These are phyloP conservation scores for Mucor lusitanicus DNA, from an alignment of 371 early-diverging fungal genomes.

Conservation along the genomic window DNA sequence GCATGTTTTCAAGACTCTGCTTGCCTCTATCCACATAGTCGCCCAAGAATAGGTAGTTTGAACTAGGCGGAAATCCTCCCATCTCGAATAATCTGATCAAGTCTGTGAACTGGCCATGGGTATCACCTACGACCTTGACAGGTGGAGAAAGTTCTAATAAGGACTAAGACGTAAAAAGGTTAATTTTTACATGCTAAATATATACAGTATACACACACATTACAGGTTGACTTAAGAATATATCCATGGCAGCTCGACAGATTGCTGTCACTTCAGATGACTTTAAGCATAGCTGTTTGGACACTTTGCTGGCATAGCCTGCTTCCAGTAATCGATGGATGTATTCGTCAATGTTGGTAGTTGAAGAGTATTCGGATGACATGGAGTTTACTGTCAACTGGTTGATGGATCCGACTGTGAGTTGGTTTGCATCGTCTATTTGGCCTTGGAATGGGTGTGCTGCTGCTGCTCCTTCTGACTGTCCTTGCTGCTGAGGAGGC, in stretches of 20 bases:
- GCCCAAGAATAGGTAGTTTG: conserved; percentile 92
- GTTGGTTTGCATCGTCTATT: conserved; percentile 34
- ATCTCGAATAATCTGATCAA: conserved; percentile 89
- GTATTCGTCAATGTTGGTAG: conserved; percentile 78
- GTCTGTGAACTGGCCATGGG: conserved; percentile 95
- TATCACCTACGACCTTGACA: conserved; percentile 96
- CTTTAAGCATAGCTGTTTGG: conserved; percentile 74
- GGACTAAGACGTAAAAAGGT: conserved; percentile 40
- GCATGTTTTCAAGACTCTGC: conserved; percentile 93
- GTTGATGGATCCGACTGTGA: conserved; percentile 49
- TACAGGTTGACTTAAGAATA: conserved; percentile 89
- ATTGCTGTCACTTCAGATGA: conserved; percentile 87
- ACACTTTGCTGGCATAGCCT: conserved; percentile 74
- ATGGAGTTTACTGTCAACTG: conserved; percentile 51
- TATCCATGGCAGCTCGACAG: conserved; percentile 87
- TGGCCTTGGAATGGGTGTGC: conserved; percentile 8
- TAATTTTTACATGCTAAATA: conserved; percentile 1
- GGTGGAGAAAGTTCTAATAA: conserved; percentile 96
- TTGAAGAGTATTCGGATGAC: conserved; percentile 32
- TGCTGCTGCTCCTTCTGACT: background rate
- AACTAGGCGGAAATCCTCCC: conserved; percentile 88
- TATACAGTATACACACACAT: background rate
- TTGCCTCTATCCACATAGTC: conserved; percentile 98
- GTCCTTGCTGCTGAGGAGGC: conserved; percentile 30
- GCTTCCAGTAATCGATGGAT: conserved; percentile 82